A percentile compares a stretch with the other conserved stretches of the same genome.
These are phyloP conservation scores for Aquilaria agallochum DNA, from an alignment of 441 rosid genomes.

Conservation along the genomic window DNA sequence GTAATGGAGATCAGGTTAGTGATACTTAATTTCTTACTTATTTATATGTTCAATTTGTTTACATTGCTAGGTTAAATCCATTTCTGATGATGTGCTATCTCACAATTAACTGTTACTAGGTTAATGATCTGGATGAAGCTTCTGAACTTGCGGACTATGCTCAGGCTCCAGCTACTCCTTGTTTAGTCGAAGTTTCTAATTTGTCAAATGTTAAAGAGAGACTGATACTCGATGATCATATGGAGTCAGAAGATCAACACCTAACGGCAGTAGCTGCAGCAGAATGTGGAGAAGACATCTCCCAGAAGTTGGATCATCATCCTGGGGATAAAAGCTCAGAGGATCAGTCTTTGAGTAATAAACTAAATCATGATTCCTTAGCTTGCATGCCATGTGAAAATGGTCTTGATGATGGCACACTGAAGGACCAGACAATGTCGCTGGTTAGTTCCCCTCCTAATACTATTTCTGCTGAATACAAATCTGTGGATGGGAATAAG, in stretches of 20 bases:
- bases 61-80: constrained; percentile 13
- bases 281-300: constrained; percentile 32
- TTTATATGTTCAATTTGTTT: constrained; percentile 5
- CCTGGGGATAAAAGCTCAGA: constrained; percentile 21
- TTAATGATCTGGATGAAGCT: constrained; percentile 36
- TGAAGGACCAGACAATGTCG: constrained; percentile 23
- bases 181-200: constrained; percentile 70
- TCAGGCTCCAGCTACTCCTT: constrained; percentile 92
- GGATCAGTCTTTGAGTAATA: constrained; percentile 28
- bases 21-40: constrained; percentile 3
- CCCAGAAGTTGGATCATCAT: constrained; percentile 28
- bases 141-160: constrained; percentile 64
- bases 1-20: constrained; percentile 57
- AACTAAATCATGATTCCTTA: constrained; percentile 22
- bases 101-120: constrained; percentile 35
- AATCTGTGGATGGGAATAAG: constrained; percentile 30
- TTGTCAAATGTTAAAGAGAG: constrained; percentile 59
- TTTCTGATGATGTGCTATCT: too few relatives aligned
- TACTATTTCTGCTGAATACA: constrained; percentile 25
- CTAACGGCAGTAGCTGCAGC: constrained; percentile 23
- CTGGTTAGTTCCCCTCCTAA: constrained; percentile 26
- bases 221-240: constrained; percentile 60
- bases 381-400: constrained; percentile 30
- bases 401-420: constrained; percentile 21
- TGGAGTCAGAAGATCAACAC: constrained; percentile 58